A percentile compares a stretch with the other conserved stretches of the same genome.
Conservation (phyloP, 1,284 basidiomycete species). For the Tilletia walkeri region DNA sequence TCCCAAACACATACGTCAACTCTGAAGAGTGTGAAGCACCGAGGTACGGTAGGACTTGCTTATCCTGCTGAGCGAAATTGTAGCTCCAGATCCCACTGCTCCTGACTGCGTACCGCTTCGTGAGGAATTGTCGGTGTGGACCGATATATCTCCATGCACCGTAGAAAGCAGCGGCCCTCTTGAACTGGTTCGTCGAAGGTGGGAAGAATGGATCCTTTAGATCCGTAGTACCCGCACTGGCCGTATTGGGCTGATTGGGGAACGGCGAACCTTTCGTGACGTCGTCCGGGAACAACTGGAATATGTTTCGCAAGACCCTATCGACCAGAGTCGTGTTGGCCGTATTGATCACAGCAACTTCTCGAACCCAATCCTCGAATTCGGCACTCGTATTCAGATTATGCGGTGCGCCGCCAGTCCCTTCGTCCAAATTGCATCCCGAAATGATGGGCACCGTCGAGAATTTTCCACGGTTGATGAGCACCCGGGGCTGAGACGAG, state of each 20-base stretch:
- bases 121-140: background rate
- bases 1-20: constrained; percentile 15
- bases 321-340: background rate
- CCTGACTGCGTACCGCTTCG: background rate
- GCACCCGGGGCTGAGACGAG: background rate
- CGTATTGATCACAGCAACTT: background rate
- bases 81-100: constrained; percentile 7
- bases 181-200: constrained; percentile 11
- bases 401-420: background rate
- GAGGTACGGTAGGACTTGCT: background rate
- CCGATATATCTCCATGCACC: background rate
- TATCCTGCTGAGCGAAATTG: background rate
- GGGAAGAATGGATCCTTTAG: background rate
- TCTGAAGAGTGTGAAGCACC: background rate
- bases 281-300: constrained; percentile 5
- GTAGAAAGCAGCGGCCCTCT: background rate
- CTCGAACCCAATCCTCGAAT: background rate
- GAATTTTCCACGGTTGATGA: background rate
- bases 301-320: background rate
- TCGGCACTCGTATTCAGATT: background rate
- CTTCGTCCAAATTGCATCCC: constrained; percentile 6
- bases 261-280: background rate
- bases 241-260: background rate
- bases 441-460: constrained; percentile 1
- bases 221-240: background rate